phyloP scores from a whole-genome alignment of 2,329 filamentous ascomycete species.

The Ophiocordyceps robertsii region DNA sequence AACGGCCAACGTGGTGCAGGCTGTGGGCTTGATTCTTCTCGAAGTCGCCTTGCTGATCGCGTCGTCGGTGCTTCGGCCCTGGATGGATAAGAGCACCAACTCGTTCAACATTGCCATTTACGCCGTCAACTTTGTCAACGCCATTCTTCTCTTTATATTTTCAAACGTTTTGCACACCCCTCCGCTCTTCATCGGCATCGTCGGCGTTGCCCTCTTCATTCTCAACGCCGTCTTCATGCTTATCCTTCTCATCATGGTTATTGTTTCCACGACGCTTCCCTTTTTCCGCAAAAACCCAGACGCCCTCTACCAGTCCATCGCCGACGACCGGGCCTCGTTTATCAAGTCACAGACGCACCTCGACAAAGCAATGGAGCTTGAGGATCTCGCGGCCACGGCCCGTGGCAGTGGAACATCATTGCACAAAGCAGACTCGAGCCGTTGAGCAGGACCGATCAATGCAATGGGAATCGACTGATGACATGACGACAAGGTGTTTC shows the following conservation, averaged over 20 bases:
- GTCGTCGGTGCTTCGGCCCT: slow-evolving; percentile 71
- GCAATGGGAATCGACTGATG: too few species aligned
- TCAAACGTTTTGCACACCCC: slow-evolving; percentile 77
- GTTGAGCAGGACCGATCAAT: too few species aligned
- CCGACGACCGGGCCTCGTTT: slow-evolving; percentile 88
- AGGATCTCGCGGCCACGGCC: slow-evolving; percentile 78
- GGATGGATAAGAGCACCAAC: slow-evolving; percentile 99
- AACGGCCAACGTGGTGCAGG: slow-evolving; percentile 55
- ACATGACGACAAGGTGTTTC: too few species aligned
- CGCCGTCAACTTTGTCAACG: slow-evolving; percentile 79
- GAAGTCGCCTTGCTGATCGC: slow-evolving; percentile 67
- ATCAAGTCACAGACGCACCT: slow-evolving; percentile 91
- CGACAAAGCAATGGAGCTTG: slow-evolving; percentile 65
- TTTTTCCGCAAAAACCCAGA: slow-evolving; percentile 90
- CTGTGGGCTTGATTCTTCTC: slow-evolving; percentile 69
- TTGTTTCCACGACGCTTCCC: slow-evolving; percentile 45
- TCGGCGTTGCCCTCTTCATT: slow-evolving; percentile 82
- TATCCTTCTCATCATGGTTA: slow-evolving; percentile 69
- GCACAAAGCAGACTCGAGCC: too few species aligned
- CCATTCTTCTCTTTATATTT: slow-evolving; percentile 81
- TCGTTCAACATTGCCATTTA: slow-evolving; percentile 90
- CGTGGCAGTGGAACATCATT: slow-evolving; percentile 41
- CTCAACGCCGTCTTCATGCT: slow-evolving; percentile 74
- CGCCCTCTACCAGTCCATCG: slow-evolving; percentile 90
- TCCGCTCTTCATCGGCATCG: slow-evolving; percentile 68